Base-by-base conservation (phyloP, 805 yeast genomes). In the Starmerella gropengiesseri region DNA sequence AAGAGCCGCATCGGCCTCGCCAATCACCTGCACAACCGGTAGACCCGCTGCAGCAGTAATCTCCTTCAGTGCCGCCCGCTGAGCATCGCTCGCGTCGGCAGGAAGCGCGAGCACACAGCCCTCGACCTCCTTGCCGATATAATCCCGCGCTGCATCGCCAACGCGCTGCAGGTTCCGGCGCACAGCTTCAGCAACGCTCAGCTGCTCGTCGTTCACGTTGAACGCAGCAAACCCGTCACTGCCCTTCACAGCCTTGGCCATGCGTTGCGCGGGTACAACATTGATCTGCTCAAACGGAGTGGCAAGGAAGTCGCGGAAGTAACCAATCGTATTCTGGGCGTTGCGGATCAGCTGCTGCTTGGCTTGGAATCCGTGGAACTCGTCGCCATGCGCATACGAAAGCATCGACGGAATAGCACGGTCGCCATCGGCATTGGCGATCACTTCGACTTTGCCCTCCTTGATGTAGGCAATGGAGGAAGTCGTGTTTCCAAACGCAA, bases 351-450 rank as follows among this genome's bases (percentile, higher is more conserved):
- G 68, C 68, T 91, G 96, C 44, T 86, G 87, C 55, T 78, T 68
- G 46, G 97, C 98, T 69, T 91, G 97, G 46, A 85, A 81, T 48
- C 98, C 98, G 61, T 91, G 96, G 68, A 84, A 91, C 69, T 91
- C 97, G 62, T 91, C 97, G 44, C 73, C 80, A 48, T 93, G 95
- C 46, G 86, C 86, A 62, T 87, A 91, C 16, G 96, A 77, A 48
- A 91, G 72, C 46, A 82, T 81, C 22, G 97, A 81, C 49, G 97
- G 94, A 61, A 91, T 91, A 47, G 89, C 74, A 69, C 97, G 84
- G 68, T 91, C 97, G 64, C 98, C 98, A 60, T 91, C 98, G 54
- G 93, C 95, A 76, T 91, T 89, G 54, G 98, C 98, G 63, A 91
- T 89, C 53, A 91, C 94, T 60, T 91, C 96, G 51, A 85, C 91